phyloP scores from a whole-genome alignment of 2,329 filamentous ascomycete species.

The Colletotrichum sp. region DNA sequence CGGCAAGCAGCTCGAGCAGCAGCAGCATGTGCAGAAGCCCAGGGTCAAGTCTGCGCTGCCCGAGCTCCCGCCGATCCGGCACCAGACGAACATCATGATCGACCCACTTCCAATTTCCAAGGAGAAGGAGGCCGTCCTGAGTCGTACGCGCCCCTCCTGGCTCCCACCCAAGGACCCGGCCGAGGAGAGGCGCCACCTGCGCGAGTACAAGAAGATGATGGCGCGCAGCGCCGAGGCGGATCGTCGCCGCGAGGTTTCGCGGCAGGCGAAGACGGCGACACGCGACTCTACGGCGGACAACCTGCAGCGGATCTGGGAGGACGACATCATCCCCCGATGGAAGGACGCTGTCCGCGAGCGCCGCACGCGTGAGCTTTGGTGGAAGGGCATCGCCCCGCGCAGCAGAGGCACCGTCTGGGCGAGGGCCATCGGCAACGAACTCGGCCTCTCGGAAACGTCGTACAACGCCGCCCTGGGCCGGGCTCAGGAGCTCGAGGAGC shows the following conservation, averaged over 20 bases:
- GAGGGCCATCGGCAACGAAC: slow-evolving; percentile 74
- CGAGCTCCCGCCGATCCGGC: slow-evolving; percentile 70
- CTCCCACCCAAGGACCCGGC: slow-evolving; percentile 85
- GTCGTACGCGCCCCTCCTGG: slow-evolving; percentile 82
- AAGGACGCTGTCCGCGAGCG: slow-evolving; percentile 71
- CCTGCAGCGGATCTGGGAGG: slow-evolving; percentile 72
- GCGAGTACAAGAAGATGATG: slow-evolving; percentile 87
- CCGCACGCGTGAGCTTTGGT: slow-evolving; percentile 79
- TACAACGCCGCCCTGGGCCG: slow-evolving; percentile 74
- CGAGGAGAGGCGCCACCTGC: slow-evolving; percentile 89
- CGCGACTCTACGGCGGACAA: slow-evolving; percentile 61
- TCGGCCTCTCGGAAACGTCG: slow-evolving; percentile 69
- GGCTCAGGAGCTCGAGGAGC: slow-evolving; percentile 65
- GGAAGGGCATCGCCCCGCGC: slow-evolving; percentile 76
- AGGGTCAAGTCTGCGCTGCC: slow-evolving; percentile 71
- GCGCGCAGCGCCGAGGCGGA: slow-evolving; percentile 64
- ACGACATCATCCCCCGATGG: slow-evolving; percentile 79
- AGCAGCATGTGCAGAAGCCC: slow-evolving; percentile 41
- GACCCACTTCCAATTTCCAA: slow-evolving; percentile 84
- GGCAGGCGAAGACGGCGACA: slow-evolving; percentile 54
- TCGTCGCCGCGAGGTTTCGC: slow-evolving; percentile 60
- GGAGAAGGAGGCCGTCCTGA: slow-evolving; percentile 84
- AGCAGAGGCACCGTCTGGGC: slow-evolving; percentile 74
- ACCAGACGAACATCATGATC: slow-evolving; percentile 78
- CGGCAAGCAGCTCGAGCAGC: slow-evolving; percentile 18